Conservation (phyloP, 345 rosid species). For the Noccaea bulbosa region DNA sequence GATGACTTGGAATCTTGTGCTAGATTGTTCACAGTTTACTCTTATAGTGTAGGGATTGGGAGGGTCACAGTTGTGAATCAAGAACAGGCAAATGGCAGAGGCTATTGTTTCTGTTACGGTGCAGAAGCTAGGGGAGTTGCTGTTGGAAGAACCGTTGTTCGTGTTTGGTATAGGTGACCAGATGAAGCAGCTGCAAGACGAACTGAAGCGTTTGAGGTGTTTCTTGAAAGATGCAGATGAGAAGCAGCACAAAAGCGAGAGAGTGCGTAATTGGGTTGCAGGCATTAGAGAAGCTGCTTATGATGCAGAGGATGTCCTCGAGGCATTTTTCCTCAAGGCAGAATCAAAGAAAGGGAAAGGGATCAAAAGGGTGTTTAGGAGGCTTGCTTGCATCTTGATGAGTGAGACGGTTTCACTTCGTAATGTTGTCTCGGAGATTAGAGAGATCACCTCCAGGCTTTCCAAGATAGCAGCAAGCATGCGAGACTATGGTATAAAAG, state of each 20-base stretch:
- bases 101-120: slow-evolving; percentile 41
- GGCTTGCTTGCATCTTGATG: slow-evolving; percentile 21
- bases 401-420: slow-evolving; percentile 28
- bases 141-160: slow-evolving; percentile 31
- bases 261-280: slow-evolving; percentile 45
- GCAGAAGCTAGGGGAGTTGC: slow-evolving; percentile 39
- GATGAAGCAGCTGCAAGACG: slow-evolving; percentile 41
- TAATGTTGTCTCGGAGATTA: slow-evolving; percentile 34
- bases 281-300: slow-evolving; percentile 45
- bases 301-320: slow-evolving; percentile 47
- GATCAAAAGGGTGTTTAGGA: slow-evolving; percentile 20
- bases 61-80: slow-evolving; percentile 5
- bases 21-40: slow-evolving; percentile 10
- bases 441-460: slow-evolving; percentile 45
- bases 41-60: slow-evolving; percentile 2
- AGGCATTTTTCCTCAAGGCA: slow-evolving; percentile 32
- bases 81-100: slow-evolving; percentile 42
- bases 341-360: slow-evolving; percentile 34
- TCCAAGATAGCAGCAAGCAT: slow-evolving; percentile 43
- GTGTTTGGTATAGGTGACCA: slow-evolving; percentile 34
- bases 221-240: slow-evolving; percentile 48
- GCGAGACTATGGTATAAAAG: slow-evolving; percentile 45
- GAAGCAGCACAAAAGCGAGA: slow-evolving; percentile 40
- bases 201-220: slow-evolving; percentile 44
- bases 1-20: slow-evolving; percentile 25